A percentile compares a stretch with the other conserved stretches of the same genome.
phyloP scores from a whole-genome alignment of 2,329 filamentous ascomycete genomes.

The Venturiaceae sp. region DNA sequence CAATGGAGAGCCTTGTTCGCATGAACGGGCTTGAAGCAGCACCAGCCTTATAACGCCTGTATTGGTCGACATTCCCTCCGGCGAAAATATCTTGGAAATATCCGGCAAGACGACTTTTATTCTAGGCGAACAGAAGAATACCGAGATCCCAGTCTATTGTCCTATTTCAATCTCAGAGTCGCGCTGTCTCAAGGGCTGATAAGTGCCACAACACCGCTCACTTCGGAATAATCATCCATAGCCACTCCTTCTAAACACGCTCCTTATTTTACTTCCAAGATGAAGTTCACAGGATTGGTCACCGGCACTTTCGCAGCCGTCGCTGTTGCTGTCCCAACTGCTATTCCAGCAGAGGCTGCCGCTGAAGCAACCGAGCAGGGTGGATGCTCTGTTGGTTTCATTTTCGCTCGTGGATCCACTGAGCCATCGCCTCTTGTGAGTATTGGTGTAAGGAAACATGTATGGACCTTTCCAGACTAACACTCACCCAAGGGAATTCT shows the following conservation, averaged over 20 bases:
- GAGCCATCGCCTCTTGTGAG: constrained; percentile 4
- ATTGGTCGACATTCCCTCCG: neutral
- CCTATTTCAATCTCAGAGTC: neutral
- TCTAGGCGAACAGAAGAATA: neutral
- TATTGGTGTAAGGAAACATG: neutral
- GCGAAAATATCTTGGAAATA: neutral
- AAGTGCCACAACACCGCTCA: neutral
- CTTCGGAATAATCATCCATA: neutral
- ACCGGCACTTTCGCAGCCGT: neutral
- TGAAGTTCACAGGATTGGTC: constrained; percentile 1
- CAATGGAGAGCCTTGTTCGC: neutral
- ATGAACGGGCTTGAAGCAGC: neutral
- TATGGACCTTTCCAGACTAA: neutral
- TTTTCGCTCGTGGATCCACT: constrained; percentile 7
- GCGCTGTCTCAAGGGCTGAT: neutral
- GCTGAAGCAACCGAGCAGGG: neutral
- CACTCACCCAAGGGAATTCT: neutral
- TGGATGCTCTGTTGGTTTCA: neutral
- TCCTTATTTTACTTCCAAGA: neutral
- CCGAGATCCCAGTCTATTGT: neutral
- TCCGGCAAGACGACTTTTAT: too few relatives aligned
- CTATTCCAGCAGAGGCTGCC: neutral
- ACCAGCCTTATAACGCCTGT: neutral
- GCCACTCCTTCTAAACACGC: neutral
- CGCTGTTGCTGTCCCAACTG: neutral